These are phyloP conservation scores for Suillus placidus DNA, from an alignment of 768 basidiomycete species.

Conservation along the genomic window DNA sequence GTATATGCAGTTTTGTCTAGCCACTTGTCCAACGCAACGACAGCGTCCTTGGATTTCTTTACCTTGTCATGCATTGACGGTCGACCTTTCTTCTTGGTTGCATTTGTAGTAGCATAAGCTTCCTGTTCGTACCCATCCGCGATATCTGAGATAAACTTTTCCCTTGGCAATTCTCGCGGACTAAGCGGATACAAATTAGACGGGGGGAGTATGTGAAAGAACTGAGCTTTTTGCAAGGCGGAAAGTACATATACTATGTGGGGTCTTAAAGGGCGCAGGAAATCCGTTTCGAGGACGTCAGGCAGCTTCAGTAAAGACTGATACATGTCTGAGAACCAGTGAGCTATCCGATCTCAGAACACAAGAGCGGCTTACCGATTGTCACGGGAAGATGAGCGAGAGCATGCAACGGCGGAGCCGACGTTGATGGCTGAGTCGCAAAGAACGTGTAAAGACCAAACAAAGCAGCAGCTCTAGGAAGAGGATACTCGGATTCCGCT, in stretches of 20 bases:
- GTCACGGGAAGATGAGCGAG: constrained; percentile 63
- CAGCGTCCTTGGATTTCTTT: constrained; percentile 52
- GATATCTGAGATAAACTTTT: constrained; percentile 53
- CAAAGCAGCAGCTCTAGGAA: constrained; percentile 60
- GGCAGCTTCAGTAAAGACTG: constrained; percentile 52
- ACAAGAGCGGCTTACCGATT: constrained; percentile 46
- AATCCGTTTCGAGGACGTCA: constrained; percentile 41
- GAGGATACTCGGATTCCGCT: constrained; percentile 48
- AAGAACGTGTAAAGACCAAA: constrained; percentile 75
- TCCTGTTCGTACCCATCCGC: constrained; percentile 10
- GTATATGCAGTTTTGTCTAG: constrained; percentile 41
- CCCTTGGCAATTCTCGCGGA: constrained; percentile 71
- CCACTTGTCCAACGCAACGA: constrained; percentile 53
- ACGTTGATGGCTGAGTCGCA: constrained; percentile 62
- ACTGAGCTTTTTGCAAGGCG: constrained; percentile 46
- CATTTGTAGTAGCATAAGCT: constrained; percentile 13
- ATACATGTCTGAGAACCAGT: constrained; percentile 54
- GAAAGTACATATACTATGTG: constrained; percentile 53
- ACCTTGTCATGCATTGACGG: constrained; percentile 63
- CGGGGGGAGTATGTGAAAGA: constrained; percentile 64
- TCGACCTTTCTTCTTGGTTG: constrained; percentile 60
- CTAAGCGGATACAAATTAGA: constrained; percentile 53
- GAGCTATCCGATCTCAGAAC: background rate
- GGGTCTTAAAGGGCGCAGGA: constrained; percentile 50
- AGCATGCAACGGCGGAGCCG: constrained; percentile 51